Percentiles rank a stretch among this genome's conserved stretches.
Conservation (phyloP, 2,329 filamentous ascomycete species). For the Aspergillus versicolor region DNA sequence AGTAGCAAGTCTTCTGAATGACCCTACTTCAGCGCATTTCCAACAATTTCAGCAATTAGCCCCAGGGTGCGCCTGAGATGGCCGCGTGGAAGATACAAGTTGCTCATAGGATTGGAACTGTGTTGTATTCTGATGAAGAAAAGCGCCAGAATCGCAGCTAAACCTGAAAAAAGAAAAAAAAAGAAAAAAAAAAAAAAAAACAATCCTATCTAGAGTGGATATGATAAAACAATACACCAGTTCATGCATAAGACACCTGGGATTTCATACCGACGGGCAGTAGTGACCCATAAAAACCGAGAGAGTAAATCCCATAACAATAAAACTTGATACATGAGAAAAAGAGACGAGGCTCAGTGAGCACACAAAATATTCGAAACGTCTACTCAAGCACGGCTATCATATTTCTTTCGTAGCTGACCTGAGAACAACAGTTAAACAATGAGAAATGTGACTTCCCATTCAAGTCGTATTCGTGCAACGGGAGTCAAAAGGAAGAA, state of each 20-base stretch:
- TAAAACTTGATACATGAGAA: neutral
- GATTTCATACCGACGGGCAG: neutral
- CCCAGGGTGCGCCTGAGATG: neutral
- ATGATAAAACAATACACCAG: conserved; percentile 8
- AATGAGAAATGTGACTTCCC: neutral
- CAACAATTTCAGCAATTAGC: neutral
- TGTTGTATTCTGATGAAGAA: neutral
- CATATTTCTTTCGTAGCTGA: conserved; percentile 1
- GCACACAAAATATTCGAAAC: neutral
- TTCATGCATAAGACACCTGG: conserved; percentile 11
- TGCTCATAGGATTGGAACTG: neutral
- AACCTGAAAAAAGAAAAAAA: neutral
- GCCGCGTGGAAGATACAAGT: neutral
- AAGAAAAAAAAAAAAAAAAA: too few species aligned
- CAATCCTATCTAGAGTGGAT: neutral
- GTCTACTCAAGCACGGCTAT: conserved; percentile 4
- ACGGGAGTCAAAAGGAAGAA: neutral
- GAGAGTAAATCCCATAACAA: conserved; percentile 2
- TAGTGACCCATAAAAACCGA: neutral
- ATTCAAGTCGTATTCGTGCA: neutral
- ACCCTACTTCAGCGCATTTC: neutral
- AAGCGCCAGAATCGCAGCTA: neutral
- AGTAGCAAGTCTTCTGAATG: neutral
- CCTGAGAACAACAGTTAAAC: neutral
- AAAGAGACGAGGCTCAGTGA: neutral